phyloP scores from a whole-genome alignment of 331 rosid genomes.

The Ulmus americana region DNA sequence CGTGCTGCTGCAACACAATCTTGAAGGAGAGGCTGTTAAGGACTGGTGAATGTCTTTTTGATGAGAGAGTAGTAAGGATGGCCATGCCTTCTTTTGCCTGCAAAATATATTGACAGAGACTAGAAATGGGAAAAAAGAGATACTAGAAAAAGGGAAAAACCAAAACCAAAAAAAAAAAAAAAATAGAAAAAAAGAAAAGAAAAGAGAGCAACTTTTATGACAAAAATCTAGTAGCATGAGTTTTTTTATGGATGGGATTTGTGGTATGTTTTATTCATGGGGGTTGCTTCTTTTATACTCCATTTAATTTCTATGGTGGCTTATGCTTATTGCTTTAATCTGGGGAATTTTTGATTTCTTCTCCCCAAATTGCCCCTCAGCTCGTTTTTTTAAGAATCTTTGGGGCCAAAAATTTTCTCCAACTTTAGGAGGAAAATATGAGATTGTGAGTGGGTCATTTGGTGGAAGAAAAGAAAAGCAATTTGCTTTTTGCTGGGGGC shows the following conservation, averaged over 20 bases:
- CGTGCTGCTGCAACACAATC: slow-evolving; percentile 17
- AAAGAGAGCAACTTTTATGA: slow-evolving; percentile 17
- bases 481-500: slow-evolving; percentile 25
- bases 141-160: slow-evolving; percentile 25
- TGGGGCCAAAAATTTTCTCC: slow-evolving; percentile 46
- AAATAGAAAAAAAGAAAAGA: background rate
- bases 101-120: slow-evolving; percentile 25
- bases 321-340: slow-evolving; percentile 27
- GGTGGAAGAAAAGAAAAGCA: slow-evolving; percentile 21
- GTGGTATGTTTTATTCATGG: slow-evolving; percentile 30
- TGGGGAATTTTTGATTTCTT: slow-evolving; percentile 42
- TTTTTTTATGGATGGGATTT: slow-evolving; percentile 26
- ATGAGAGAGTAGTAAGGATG: slow-evolving; percentile 20
- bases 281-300: slow-evolving; percentile 26
- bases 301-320: slow-evolving; percentile 27
- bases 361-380: slow-evolving; percentile 52
- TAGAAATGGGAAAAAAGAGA: slow-evolving; percentile 23
- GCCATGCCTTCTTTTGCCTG: slow-evolving; percentile 36
- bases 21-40: slow-evolving; percentile 20
- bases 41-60: slow-evolving; percentile 26
- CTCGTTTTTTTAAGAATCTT: slow-evolving; percentile 55
- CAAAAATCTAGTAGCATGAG: slow-evolving; percentile 34
- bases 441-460: slow-evolving; percentile 10
- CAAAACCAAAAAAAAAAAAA: slow-evolving; percentile 9
- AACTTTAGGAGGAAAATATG: slow-evolving; percentile 17